Base-by-base conservation (phyloP, 257 asterid genomes). In the Solanum appendiculatum region DNA sequence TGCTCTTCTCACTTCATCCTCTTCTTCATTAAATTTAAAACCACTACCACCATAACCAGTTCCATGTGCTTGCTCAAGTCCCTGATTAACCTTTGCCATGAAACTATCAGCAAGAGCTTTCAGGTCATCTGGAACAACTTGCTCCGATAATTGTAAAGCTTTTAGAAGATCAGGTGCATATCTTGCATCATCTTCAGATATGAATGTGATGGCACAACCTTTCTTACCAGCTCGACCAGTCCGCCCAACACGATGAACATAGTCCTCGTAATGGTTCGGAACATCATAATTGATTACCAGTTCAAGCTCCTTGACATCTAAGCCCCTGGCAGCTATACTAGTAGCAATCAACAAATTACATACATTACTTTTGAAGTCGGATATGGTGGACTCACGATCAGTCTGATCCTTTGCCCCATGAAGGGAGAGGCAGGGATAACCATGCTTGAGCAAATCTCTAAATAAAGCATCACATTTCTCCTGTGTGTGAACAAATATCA, bases 331-430 rank as follows among this genome's bases (percentile, higher is more conserved):
- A 80, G 99, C 99, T 87, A 95, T 39, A 91, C 98, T 96, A 42
- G 99, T 96, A 25, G 99, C 99, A 83, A 95, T 86, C 93, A 96
- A 87, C 89, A 96, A 66, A 86, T 90, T 94, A 92, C 99, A 96
- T 23, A 94, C 96, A 29, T 96, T 92, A 80, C 93, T 93, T 89
- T 96, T 96, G 68, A 96, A 96, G 90, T 96, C 99, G 14, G 95
- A 54, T 80, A 96, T 91, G 16, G 99, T 96, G 75, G 99, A 95
- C 88, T 96, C 99, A 21, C 98, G 98, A 87, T 95, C 99, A 14
- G 98, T 94, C 87, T 96, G 99, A 90, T 96, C 99, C 90, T 96
- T 96, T 54, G 95, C 99, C 86, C 99, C 98, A 31, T 96, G 99
- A 87, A 94, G 98, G 37, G 99, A 96, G 46, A 94, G 95, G 91